These are phyloP conservation scores for Rhodamnia argentea DNA, from an alignment of 345 rosid species.

Conservation along the genomic window DNA sequence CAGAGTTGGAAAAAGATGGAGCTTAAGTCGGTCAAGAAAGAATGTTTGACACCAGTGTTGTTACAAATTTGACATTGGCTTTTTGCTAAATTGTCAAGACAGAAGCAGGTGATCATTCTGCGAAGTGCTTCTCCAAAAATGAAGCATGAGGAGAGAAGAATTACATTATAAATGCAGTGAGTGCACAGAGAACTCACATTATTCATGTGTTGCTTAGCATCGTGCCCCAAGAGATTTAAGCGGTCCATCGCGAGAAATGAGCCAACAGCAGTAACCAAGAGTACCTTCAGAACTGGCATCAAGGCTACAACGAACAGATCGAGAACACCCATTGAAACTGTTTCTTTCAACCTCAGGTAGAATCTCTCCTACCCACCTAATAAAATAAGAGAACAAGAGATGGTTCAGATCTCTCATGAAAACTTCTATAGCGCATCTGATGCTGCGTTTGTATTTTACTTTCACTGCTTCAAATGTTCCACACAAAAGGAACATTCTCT, in stretches of 20 bases:
- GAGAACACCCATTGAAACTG: constrained; percentile 7
- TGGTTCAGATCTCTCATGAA: neutral
- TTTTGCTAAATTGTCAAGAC: neutral
- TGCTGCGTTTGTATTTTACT: too few species aligned
- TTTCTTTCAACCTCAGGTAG: neutral
- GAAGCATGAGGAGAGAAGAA: neutral
- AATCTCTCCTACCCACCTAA: neutral
- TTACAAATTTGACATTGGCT: neutral
- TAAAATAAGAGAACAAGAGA: neutral
- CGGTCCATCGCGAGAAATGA: constrained; percentile 17
- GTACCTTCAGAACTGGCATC: constrained; percentile 24
- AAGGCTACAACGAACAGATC: constrained; percentile 16
- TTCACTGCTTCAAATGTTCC: too few species aligned
- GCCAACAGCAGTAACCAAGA: constrained; percentile 16
- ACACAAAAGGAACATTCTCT: too few species aligned
- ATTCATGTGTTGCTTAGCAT: constrained; percentile 10
- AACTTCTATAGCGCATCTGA: neutral
- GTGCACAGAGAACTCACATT: neutral
- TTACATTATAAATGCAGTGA: neutral
- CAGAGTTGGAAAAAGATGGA: neutral
- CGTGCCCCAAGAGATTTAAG: constrained; percentile 7
- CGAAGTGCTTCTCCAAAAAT: neutral
- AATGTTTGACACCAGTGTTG: neutral
- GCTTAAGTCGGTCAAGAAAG: neutral
- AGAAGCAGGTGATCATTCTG: neutral